These are phyloP conservation scores for Quercus aquifolioides DNA, from an alignment of 306 rosid genomes.

Conservation along the genomic window DNA sequence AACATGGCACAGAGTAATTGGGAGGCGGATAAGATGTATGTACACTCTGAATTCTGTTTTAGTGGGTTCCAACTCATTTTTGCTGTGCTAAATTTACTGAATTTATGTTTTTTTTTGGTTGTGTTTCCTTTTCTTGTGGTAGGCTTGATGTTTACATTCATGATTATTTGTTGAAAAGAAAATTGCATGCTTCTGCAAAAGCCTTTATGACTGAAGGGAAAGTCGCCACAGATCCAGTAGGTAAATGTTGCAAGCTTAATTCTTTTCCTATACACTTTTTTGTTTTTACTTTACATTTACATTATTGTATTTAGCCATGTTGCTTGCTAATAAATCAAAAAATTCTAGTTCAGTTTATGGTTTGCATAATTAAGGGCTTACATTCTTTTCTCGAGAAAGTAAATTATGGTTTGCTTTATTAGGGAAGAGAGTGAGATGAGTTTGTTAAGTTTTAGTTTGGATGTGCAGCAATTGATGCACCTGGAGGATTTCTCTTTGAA, in stretches of 20 bases:
- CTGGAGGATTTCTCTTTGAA: slow-evolving; percentile 89
- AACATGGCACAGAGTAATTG: slow-evolving; percentile 80
- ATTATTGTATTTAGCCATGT: background rate
- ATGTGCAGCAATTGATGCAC: slow-evolving; percentile 95
- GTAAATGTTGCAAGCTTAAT: slow-evolving; percentile 37
- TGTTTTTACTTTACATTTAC: background rate
- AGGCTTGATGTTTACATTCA: slow-evolving; percentile 96
- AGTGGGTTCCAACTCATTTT: slow-evolving; percentile 1
- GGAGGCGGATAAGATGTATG: slow-evolving; percentile 95
- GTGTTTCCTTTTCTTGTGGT: background rate
- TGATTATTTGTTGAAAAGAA: slow-evolving; percentile 80
- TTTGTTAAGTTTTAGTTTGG: slow-evolving; percentile 14
- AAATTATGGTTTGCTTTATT: background rate
- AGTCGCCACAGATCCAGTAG: slow-evolving; percentile 83
- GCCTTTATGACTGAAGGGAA: slow-evolving; percentile 82
- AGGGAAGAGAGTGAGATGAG: background rate
- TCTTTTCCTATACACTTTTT: slow-evolving; percentile 1
- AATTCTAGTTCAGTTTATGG: background rate
- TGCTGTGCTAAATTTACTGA: slow-evolving; percentile 1
- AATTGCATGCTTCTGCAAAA: slow-evolving; percentile 67
- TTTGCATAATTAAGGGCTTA: background rate
- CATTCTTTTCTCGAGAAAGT: background rate
- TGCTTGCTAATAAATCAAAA: background rate
- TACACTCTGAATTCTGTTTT: background rate
- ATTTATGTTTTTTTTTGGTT: background rate